Percentiles rank a stretch among this genome's conserved stretches.
Conservation (phyloP, 2,329 filamentous ascomycete genomes). For the Tolypocladium ovalisporum region DNA sequence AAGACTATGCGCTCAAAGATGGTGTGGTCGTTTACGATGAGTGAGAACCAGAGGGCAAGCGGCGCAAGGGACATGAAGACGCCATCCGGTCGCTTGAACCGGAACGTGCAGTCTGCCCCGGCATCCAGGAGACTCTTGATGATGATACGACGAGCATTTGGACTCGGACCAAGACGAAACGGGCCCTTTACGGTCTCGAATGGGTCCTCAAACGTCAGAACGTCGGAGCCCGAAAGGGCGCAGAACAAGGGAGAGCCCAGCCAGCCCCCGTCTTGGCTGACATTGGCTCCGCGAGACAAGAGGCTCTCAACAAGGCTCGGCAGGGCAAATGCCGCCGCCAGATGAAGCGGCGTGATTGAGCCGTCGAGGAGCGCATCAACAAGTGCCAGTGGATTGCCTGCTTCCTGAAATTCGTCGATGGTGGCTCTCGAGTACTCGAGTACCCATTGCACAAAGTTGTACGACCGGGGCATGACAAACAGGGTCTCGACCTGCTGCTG, state of each 20-base stretch:
- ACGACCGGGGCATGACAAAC: conserved; percentile 13
- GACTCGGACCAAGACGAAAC: conserved; percentile 5
- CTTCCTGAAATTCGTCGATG: conserved; percentile 10
- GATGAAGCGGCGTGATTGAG: conserved; percentile 18
- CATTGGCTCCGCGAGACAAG: conserved; percentile 8
- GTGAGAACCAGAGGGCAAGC: conserved; percentile 15
- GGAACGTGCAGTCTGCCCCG: conserved; percentile 9
- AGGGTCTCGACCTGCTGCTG: conserved; percentile 14
- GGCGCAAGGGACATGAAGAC: conserved; percentile 9
- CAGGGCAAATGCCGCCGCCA: conserved; percentile 22
- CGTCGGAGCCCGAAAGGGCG: conserved; percentile 19
- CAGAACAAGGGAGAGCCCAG: conserved; percentile 22
- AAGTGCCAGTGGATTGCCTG: conserved; percentile 14
- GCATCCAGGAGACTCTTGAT: conserved; percentile 12
- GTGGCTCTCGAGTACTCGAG: conserved; percentile 20
- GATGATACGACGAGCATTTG: conserved; percentile 7
- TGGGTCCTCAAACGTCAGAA: conserved; percentile 8
- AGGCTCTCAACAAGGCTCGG: conserved; percentile 16
- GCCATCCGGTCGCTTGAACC: conserved; percentile 8
- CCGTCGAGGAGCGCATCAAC: conserved; percentile 17
- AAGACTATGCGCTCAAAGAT: conserved; percentile 12
- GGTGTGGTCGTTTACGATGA: conserved; percentile 11
- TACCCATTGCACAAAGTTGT: conserved; percentile 24
- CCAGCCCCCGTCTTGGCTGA: conserved; percentile 13
- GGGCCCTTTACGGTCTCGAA: conserved; percentile 12